phyloP scores from a whole-genome alignment of 345 rosid species.

The Acer campestre region DNA sequence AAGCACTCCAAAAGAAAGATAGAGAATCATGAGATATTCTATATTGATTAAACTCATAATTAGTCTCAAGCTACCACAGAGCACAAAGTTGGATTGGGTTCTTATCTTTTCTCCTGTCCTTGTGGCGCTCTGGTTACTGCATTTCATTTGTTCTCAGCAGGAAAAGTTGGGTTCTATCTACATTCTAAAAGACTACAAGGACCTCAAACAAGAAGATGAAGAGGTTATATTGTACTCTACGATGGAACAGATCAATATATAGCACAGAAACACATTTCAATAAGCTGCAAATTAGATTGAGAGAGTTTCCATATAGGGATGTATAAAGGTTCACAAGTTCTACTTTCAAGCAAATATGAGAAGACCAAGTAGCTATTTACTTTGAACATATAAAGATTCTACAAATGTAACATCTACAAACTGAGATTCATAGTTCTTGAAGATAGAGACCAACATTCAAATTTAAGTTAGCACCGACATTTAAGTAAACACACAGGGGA shows the following conservation, averaged over 20 bases:
- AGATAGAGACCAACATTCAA: neutral
- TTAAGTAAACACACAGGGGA: neutral
- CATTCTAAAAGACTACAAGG: neutral
- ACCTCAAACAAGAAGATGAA: neutral
- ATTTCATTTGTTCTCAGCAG: slow-evolving; percentile 2
- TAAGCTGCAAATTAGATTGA: neutral
- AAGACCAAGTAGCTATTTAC: neutral
- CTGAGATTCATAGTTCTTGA: neutral
- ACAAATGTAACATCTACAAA: neutral
- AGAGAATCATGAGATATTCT: neutral
- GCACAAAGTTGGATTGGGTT: neutral
- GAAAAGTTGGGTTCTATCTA: slow-evolving; percentile 14
- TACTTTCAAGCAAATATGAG: neutral
- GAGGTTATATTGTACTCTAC: slow-evolving; percentile 11
- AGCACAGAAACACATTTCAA: neutral
- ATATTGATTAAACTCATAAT: neutral
- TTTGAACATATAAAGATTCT: neutral
- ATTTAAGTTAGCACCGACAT: neutral
- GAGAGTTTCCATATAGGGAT: neutral
- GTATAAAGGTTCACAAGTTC: neutral
- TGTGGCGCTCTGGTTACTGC: neutral
- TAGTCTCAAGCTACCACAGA: neutral
- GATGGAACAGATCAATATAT: slow-evolving; percentile 8
- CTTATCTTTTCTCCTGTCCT: neutral
- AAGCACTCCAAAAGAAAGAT: neutral